A percentile compares a stretch with the other conserved stretches of the same genome.
phyloP scores from a whole-genome alignment of 805 yeast genomes.

The Clavispora phyllophila region DNA sequence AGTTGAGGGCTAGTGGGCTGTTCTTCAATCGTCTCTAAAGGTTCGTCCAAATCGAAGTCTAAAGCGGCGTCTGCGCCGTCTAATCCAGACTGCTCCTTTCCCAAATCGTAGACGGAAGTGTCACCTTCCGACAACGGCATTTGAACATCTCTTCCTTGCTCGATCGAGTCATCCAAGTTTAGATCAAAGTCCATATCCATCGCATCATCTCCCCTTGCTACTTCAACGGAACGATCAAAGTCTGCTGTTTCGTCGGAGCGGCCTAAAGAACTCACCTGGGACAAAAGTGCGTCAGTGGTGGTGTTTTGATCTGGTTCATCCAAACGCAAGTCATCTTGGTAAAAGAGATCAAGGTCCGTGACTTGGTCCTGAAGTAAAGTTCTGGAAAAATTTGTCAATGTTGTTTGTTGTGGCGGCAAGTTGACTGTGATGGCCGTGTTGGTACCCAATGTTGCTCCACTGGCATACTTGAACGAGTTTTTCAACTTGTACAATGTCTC shows the following conservation, averaged over 20 bases:
- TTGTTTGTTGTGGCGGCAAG: slow-evolving; percentile 55
- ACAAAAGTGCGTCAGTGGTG: slow-evolving; percentile 1
- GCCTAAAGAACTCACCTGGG: slow-evolving; percentile 20
- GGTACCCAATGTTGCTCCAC: slow-evolving; percentile 23
- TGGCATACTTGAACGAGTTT: slow-evolving; percentile 50
- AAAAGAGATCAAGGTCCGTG: slow-evolving; percentile 68
- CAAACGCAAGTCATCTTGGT: slow-evolving; percentile 51
- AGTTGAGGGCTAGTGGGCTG: slow-evolving; percentile 6
- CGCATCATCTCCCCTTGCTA: slow-evolving; percentile 52
- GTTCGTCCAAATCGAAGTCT: slow-evolving; percentile 25
- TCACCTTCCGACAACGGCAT: slow-evolving; percentile 14
- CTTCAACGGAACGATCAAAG: slow-evolving; percentile 59
- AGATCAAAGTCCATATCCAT: slow-evolving; percentile 49
- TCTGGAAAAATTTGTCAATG: slow-evolving; percentile 53
- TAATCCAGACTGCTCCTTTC: not conserved
- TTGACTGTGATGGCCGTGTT: slow-evolving; percentile 44
- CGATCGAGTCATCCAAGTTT: slow-evolving; percentile 41
- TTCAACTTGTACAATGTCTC: slow-evolving; percentile 70
- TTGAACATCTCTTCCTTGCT: slow-evolving; percentile 45
- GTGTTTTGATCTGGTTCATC: slow-evolving; percentile 14
- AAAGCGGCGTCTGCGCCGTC: slow-evolving; percentile 8
- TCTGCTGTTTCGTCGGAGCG: slow-evolving; percentile 28
- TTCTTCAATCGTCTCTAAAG: slow-evolving; percentile 34
- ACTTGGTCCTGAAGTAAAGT: slow-evolving; percentile 72
- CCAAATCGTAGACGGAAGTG: slow-evolving; percentile 13